Evolutionary conservation across 2,329 filamentous ascomycete genomes (phyloP).

Genomic region (Pseudocercospora pini-densiflorae): DNA sequence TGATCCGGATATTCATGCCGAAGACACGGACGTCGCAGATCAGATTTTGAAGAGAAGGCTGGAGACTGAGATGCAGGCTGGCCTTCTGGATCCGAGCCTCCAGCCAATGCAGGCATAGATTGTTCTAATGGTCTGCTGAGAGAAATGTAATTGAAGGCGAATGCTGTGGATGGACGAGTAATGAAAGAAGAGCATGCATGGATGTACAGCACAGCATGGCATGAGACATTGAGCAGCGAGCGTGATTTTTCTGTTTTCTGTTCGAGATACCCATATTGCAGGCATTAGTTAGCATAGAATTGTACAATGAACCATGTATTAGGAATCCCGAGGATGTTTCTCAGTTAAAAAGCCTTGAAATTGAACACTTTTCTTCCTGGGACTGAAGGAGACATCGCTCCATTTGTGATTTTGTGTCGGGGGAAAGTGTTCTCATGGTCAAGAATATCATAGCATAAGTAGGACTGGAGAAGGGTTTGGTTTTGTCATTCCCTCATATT

Average conservation of each 20-base stretch:
- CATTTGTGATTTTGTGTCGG: too few species aligned
- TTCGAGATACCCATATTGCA: not conserved
- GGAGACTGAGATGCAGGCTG: not conserved
- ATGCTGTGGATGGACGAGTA: not conserved
- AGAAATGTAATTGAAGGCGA: too few species aligned
- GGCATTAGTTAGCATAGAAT: not conserved
- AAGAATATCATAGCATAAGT: not conserved
- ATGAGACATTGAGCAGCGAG: not conserved
- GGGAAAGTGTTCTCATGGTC: too few species aligned
- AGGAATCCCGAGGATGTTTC: too few species aligned
- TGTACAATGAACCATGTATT: not conserved
- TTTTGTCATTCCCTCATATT: not conserved
- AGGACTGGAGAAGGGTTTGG: not conserved
- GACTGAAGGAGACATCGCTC: too few species aligned
- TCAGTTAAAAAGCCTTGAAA: too few species aligned
- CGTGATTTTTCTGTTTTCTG: not conserved
- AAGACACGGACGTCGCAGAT: constrained; percentile 4
- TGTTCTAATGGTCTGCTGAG: too few species aligned
- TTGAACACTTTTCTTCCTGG: too few species aligned
- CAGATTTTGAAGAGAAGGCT: constrained; percentile 5
- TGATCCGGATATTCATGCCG: constrained; percentile 14
- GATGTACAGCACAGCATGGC: constrained; percentile 1
- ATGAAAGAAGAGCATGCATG: not conserved
- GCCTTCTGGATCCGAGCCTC: not conserved
- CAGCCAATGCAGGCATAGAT: not conserved